Conservation (phyloP, 768 basidiomycete species). For the Tulasnella calospora region DNA sequence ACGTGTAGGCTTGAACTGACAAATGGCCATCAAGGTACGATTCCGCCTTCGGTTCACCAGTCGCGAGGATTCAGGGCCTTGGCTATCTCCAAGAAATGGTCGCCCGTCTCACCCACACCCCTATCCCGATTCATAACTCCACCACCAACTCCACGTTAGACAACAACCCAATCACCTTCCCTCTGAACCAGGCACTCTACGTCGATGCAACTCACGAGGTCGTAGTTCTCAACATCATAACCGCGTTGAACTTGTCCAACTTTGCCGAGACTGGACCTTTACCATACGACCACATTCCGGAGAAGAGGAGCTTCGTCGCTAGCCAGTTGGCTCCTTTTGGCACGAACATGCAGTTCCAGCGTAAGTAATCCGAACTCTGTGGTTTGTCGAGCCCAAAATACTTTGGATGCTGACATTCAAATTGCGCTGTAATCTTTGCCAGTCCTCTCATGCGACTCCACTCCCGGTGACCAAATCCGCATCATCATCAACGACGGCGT, state of each 20-base stretch:
- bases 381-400: no score
- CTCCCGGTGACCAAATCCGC: conserved; percentile 33
- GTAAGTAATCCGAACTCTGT: conserved; percentile 41
- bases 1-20: not conserved
- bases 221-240: conserved; percentile 81
- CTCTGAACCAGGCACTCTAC: conserved; percentile 37
- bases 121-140: conserved; percentile 35
- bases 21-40: conserved; percentile 45
- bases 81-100: conserved; percentile 81
- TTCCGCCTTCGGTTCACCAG: conserved; percentile 75
- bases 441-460: conserved; percentile 35
- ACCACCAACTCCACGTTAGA: conserved; percentile 42
- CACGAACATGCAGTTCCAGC: conserved; percentile 62
- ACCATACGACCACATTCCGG: conserved; percentile 65
- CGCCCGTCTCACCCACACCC: conserved; percentile 58
- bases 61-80: conserved; percentile 68
- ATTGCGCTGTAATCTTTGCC: conserved; percentile 1
- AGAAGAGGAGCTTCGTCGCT: conserved; percentile 37
- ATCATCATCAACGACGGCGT: conserved; percentile 40
- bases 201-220: conserved; percentile 64
- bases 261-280: conserved; percentile 71
- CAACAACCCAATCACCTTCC: conserved; percentile 35
- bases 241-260: conserved; percentile 75
- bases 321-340: conserved; percentile 41
- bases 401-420: no score